Conservation (phyloP, 2,329 filamentous ascomycete genomes). For the Ascochyta pisi region DNA sequence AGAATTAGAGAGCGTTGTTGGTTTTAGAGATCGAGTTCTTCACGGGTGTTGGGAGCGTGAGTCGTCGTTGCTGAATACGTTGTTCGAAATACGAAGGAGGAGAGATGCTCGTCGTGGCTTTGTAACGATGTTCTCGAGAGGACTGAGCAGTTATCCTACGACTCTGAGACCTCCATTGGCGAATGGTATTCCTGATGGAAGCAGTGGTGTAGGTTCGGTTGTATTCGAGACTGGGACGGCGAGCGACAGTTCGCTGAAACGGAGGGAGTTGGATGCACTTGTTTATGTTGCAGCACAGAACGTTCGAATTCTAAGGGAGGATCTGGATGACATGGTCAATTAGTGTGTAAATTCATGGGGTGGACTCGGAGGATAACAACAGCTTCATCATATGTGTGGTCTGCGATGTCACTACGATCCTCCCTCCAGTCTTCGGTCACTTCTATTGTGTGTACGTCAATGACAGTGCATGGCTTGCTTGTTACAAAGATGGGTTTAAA, state of each 20-base stretch:
- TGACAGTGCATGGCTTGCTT: too few relatives aligned
- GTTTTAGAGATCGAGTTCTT: slow-evolving; percentile 18
- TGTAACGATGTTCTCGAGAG: not conserved
- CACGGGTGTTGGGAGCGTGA: slow-evolving; percentile 26
- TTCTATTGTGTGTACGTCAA: too few relatives aligned
- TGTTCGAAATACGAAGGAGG: not conserved
- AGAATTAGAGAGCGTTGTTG: slow-evolving; percentile 6
- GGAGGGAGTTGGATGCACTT: not conserved
- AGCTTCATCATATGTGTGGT: too few relatives aligned
- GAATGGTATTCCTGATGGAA: not conserved
- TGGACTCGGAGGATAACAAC: not conserved
- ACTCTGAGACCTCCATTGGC: not conserved
- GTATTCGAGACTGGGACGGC: not conserved
- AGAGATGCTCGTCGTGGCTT: not conserved
- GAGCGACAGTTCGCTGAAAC: not conserved
- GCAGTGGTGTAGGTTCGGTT: not conserved
- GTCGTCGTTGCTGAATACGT: not conserved
- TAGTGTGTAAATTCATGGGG: not conserved
- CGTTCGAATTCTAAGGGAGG: not conserved
- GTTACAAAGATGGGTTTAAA: too few relatives aligned
- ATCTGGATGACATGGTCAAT: not conserved
- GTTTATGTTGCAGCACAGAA: not conserved
- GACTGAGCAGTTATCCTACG: too few relatives aligned
- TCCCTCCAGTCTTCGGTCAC: too few relatives aligned
- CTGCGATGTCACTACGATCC: too few relatives aligned